Percentiles rank a stretch among this genome's conserved stretches.
These are phyloP conservation scores for Tremellales sp. DNA, from an alignment of 1,284 basidiomycete species.

Conservation along the genomic window DNA sequence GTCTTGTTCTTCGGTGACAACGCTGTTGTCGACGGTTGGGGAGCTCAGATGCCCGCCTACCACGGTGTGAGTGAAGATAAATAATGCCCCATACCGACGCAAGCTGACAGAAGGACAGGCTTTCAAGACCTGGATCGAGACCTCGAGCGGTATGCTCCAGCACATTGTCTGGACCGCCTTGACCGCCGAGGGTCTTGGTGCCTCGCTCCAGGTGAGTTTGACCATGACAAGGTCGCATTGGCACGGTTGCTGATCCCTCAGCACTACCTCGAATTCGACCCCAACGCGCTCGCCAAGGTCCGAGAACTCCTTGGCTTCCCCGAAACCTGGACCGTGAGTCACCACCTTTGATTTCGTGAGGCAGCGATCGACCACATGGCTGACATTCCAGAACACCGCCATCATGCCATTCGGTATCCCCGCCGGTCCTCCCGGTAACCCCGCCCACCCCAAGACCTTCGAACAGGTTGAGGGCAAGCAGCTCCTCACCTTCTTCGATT, in stretches of 20 bases:
- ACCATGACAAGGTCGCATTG: background rate
- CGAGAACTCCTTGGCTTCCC: slow-evolving; percentile 4
- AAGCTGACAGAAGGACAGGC: slow-evolving; percentile 5
- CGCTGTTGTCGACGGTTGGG: slow-evolving; percentile 46
- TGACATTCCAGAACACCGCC: slow-evolving; percentile 37
- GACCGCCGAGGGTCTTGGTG: slow-evolving; percentile 50
- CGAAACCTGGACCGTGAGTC: slow-evolving; percentile 5
- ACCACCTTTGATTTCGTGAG: background rate
- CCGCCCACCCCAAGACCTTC: slow-evolving; percentile 40
- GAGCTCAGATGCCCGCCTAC: slow-evolving; percentile 44
- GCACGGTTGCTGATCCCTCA: background rate
- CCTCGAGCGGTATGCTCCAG: slow-evolving; percentile 46
- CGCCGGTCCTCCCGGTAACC: slow-evolving; percentile 31
- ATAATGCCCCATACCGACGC: background rate
- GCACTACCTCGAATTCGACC: slow-evolving; percentile 1
- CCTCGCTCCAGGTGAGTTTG: slow-evolving; percentile 45
- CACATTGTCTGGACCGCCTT: slow-evolving; percentile 51
- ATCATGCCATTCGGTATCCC: slow-evolving; percentile 52
- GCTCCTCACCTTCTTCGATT: slow-evolving; percentile 38
- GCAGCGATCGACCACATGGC: background rate
- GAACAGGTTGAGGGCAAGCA: slow-evolving; percentile 43
- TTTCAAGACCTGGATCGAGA: slow-evolving; percentile 32
- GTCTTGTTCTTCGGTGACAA: slow-evolving; percentile 53
- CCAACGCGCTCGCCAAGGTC: slow-evolving; percentile 1
- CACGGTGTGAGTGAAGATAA: slow-evolving; percentile 15